Conservation (phyloP, 192 early-diverging fungal species). For the Entomortierella parvispora region DNA sequence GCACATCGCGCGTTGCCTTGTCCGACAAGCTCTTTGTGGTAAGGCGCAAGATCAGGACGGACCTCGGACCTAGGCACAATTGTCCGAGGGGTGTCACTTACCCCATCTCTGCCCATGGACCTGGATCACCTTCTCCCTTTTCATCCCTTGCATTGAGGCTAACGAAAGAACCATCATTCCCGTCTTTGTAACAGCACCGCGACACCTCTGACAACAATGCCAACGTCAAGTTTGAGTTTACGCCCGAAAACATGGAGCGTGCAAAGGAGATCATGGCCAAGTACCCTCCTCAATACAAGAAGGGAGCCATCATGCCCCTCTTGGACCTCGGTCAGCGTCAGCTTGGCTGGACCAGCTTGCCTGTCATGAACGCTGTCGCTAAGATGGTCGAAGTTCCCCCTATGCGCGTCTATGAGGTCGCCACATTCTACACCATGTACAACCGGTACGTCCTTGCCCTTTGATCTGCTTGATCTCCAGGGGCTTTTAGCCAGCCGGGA, state of each 20-base stretch:
- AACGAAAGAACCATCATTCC: not conserved
- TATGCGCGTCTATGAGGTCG: slow-evolving; percentile 99
- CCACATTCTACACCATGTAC: slow-evolving; percentile 99
- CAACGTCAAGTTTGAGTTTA: slow-evolving; percentile 88
- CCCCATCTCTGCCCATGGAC: not conserved
- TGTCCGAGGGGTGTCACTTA: slow-evolving; percentile 18
- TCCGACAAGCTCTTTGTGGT: slow-evolving; percentile 71
- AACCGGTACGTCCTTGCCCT: slow-evolving; percentile 72
- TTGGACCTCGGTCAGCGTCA: slow-evolving; percentile 97
- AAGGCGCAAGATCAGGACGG: slow-evolving; percentile 19
- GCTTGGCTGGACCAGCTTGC: slow-evolving; percentile 91
- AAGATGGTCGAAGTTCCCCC: slow-evolving; percentile 94
- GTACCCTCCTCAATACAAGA: slow-evolving; percentile 98
- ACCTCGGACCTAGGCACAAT: slow-evolving; percentile 30
- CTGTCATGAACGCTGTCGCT: slow-evolving; percentile 98
- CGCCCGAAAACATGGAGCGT: slow-evolving; percentile 77
- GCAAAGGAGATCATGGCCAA: slow-evolving; percentile 90
- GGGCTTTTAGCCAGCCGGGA: not conserved
- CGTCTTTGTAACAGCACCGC: slow-evolving; percentile 65
- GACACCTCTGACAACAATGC: slow-evolving; percentile 86
- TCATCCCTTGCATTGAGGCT: not conserved
- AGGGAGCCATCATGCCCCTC: slow-evolving; percentile 95
- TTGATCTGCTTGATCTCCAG: not conserved
- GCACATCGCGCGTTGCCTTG: slow-evolving; percentile 52
- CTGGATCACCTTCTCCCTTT: not conserved